Evolutionary conservation across 768 basidiomycete genomes (phyloP), one percentile per base, ranked within the genome.

Genomic region (Russula abietina): DNA sequence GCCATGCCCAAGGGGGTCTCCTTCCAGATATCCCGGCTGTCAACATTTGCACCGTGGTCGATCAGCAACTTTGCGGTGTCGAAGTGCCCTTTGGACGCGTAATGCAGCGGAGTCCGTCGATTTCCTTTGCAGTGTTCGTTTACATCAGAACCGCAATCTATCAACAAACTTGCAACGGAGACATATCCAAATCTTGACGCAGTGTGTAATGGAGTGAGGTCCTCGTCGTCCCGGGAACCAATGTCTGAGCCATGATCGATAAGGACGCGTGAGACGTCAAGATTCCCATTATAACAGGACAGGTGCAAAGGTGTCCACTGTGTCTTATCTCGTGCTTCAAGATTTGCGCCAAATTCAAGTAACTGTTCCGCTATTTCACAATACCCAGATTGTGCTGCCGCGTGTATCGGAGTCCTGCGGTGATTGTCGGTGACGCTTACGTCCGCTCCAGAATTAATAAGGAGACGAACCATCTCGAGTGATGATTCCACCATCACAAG

Each of bases 361-460:
- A 43, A 19, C 6, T 19, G 1, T 52, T 52, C 32, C 32, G 1
- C 32, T 7, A 52, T 22, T 9, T 52, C 51, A 22, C 57, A 50
- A 22, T 54, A 33, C 32, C 57, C 55, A n/a, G 49, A 33, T 24
- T 2, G 32, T 10, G 57, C 57, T 6, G 53, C 62, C 2, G 41
- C 17, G 33, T 64, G 55, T n/a, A 64, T 32, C 3, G 62, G 51
- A 7, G 62, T 64, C 19, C 28, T 38, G 17, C 59, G 53, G 4
- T 55, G 7, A 4, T 41, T 11, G 28, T 64, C 55, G 1, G 26
- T n/a, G n/a, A 49, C 16, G 16, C 12, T 43, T 38, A 50, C 38
- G 5, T 45, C 28, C 16, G 60, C 60, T 1, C 48, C 12, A 38
- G n/a, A 30, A 1, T 56, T 22, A 2, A 43, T 1, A 1, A 56